These are phyloP conservation scores for Angomonas ambiguus DNA, from an alignment of 208 protist species.

Conservation along the genomic window DNA sequence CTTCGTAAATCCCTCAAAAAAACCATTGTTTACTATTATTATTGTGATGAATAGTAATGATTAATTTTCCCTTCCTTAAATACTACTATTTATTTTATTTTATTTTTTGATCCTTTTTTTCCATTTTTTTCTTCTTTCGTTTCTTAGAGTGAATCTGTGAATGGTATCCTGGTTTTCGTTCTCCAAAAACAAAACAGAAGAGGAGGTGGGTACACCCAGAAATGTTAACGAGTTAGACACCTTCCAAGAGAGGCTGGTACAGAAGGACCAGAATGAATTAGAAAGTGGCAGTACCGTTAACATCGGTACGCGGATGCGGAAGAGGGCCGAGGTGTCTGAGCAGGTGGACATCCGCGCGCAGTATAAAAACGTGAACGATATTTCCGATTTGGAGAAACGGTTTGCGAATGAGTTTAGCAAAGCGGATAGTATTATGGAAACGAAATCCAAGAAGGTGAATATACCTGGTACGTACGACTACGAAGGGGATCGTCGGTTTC, in stretches of 20 bases:
- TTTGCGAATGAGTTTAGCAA: slow-evolving; percentile 49
- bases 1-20: too few relatives aligned
- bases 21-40: too few relatives aligned
- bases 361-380: slow-evolving; percentile 57
- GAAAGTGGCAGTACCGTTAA: not conserved
- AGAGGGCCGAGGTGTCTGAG: not conserved
- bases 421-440: slow-evolving; percentile 50
- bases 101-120: slow-evolving; percentile 9
- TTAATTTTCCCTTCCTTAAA: not conserved
- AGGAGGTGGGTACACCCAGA: not conserved
- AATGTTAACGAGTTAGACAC: not conserved
- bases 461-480: slow-evolving; percentile 61
- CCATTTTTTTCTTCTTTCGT: slow-evolving; percentile 2
- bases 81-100: not conserved
- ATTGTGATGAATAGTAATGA: too few relatives aligned
- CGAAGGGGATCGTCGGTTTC: slow-evolving; percentile 60
- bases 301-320: not conserved
- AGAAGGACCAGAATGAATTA: not conserved
- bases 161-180: slow-evolving; percentile 14
- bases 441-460: slow-evolving; percentile 22
- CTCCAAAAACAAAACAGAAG: not conserved
- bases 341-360: slow-evolving; percentile 30
- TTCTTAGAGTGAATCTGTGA: not conserved
- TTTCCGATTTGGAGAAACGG: slow-evolving; percentile 50
- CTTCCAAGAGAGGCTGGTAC: not conserved